Base-by-base conservation (phyloP, 768 basidiomycete species). In the Auriscalpium vulgare region DNA sequence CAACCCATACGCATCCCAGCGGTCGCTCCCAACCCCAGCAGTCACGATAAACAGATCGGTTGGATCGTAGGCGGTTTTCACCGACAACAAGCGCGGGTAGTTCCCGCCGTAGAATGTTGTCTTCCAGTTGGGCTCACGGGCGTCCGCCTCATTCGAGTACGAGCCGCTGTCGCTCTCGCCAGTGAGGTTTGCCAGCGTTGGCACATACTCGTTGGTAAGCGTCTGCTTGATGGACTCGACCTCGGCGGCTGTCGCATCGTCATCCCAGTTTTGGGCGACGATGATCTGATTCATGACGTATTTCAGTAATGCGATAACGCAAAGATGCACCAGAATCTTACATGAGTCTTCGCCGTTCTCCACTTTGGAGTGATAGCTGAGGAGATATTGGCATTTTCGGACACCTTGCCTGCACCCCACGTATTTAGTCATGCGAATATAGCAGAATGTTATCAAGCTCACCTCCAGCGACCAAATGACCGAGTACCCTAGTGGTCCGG, bases 311-410 rank as follows among this genome's bases (percentile, higher is more conserved):
- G 17, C 5, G n/a, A 10, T 8, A 1, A 36, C 8, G 9, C 13
- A 13, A 35, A 3, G 6, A 7, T 34, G 13, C 1, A n/a, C 8
- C 21, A 46, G 4, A 14, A 52, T 8, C 69, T 47, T 49, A 73
- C 73, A 54, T 72, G 73, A 19, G 68, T 66, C 60, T 74, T 73
- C 0, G 74, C 73, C 1, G 63, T 66, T 50, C 73, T 58, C 74
- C 74, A 74, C 29, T 64, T 68, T 4, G 71, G 71, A 45, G 64
- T 61, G 17, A 74, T 61, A 16, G 73, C 71, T 16, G 64, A 68
- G 19, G 62, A 60, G 11, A 74, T 64, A 23, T 68, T 23, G 10
- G 67, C 69, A 54, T 72, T 73, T 34, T 63, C 62, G 10, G 74
- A 52, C 3, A 75, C 71, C 62, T 68, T 59, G 11, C 40, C 40